phyloP scores from a whole-genome alignment of 2,329 filamentous ascomycete species.

The Monosporascus sp. region DNA sequence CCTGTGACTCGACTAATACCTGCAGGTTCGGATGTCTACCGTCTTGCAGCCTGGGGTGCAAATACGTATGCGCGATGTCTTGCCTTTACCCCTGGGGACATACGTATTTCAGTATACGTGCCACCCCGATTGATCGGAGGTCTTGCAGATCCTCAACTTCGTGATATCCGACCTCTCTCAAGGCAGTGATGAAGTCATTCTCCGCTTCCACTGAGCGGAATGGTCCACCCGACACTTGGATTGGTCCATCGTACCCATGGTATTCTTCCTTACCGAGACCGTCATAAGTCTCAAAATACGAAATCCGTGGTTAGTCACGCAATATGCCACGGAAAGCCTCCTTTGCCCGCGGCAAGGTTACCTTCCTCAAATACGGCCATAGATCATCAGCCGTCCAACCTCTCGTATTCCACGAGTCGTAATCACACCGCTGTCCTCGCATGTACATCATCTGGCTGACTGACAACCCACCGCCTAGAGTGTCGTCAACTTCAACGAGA shows the following conservation, averaged over 20 bases:
- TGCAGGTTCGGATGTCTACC: slow-evolving; percentile 37
- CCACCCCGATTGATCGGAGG: slow-evolving; percentile 30
- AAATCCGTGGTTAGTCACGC: background rate
- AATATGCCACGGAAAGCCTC: background rate
- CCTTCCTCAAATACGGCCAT: slow-evolving; percentile 44
- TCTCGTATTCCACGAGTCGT: slow-evolving; percentile 6
- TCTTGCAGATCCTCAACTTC: slow-evolving; percentile 43
- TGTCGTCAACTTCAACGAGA: slow-evolving; percentile 25
- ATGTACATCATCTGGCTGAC: slow-evolving; percentile 37
- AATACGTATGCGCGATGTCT: slow-evolving; percentile 2
- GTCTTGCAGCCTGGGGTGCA: slow-evolving; percentile 3
- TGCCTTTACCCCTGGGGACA: slow-evolving; percentile 12
- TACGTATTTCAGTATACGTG: slow-evolving; percentile 9
- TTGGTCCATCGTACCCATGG: slow-evolving; percentile 44
- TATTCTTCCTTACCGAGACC: slow-evolving; percentile 26
- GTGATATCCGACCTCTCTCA: slow-evolving; percentile 37
- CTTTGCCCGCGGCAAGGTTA: slow-evolving; percentile 10
- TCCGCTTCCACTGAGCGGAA: slow-evolving; percentile 32
- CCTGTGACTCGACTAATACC: slow-evolving; percentile 44
- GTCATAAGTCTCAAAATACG: slow-evolving; percentile 3
- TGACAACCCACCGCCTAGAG: slow-evolving; percentile 35
- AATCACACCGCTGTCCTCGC: slow-evolving; percentile 18
- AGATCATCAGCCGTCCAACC: slow-evolving; percentile 23
- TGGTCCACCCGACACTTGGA: slow-evolving; percentile 42
- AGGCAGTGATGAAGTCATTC: slow-evolving; percentile 40